These are phyloP conservation scores for Populus tremula DNA, from an alignment of 345 rosid species.

Conservation along the genomic window DNA sequence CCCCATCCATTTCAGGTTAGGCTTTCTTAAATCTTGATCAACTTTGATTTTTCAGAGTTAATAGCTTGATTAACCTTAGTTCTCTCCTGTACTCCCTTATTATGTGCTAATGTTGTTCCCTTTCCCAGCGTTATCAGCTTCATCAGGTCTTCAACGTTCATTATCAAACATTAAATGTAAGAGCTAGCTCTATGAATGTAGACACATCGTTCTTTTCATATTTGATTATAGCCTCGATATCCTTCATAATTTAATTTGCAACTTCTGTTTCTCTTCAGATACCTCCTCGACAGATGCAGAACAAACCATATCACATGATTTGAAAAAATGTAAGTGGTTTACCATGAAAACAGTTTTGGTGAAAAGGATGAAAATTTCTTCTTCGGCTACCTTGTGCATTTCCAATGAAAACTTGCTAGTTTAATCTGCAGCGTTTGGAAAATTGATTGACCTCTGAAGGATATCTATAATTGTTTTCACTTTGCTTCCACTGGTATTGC, in stretches of 20 bases:
- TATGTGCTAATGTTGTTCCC: background rate
- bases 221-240: background rate
- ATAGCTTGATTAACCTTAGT: background rate
- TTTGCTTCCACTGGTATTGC: too few species aligned
- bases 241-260: background rate
- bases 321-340: conserved; percentile 43
- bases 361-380: background rate
- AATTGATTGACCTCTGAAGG: too few species aligned
- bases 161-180: conserved; percentile 45
- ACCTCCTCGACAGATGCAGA: conserved; percentile 24
- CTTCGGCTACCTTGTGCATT: background rate
- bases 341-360: background rate
- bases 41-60: background rate
- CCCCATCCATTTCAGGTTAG: conserved; percentile 64
- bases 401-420: background rate
- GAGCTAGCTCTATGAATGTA: conserved; percentile 20
- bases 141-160: conserved; percentile 42
- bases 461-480: too few species aligned
- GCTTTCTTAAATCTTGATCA: background rate
- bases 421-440: background rate
- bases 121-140: conserved; percentile 53
- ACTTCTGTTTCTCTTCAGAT: conserved; percentile 35
- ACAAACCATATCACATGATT: conserved; percentile 19
- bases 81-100: background rate
- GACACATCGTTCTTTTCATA: background rate